Percentiles rank a stretch among this genome's conserved stretches.
Evolutionary conservation across 129 eudicot species (phyloP).

Genomic region (Helichrysum umbraculigerum): DNA sequence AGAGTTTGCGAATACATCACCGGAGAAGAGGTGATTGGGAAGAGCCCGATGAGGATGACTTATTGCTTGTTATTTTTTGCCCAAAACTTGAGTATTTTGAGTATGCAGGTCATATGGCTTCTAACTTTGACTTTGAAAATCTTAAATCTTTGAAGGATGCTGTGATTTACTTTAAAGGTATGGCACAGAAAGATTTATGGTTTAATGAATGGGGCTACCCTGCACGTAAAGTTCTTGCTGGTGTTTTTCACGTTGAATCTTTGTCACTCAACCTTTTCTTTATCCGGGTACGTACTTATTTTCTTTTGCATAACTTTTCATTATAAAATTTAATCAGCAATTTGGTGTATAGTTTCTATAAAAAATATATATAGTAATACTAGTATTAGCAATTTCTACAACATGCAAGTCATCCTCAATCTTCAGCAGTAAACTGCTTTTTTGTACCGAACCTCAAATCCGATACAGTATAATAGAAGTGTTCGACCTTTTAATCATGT

Average conservation of each 20-base stretch:
- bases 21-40: neutral
- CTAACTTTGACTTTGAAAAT: neutral
- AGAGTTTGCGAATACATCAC: slow-evolving; percentile 17
- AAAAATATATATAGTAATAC: neutral
- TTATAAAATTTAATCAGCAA: no score
- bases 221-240: slow-evolving; percentile 4
- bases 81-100: slow-evolving; percentile 16
- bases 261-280: slow-evolving; percentile 5
- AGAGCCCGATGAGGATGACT: no score
- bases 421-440: no score
- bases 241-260: slow-evolving; percentile 24
- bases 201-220: neutral
- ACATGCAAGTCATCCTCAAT: no score
- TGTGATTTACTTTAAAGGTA: slow-evolving; percentile 7
- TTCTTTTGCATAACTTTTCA: neutral
- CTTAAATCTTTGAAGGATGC: slow-evolving; percentile 15
- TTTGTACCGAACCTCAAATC: no score
- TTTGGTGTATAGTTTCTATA: neutral
- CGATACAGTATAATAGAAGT: neutral
- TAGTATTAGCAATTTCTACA: no score
- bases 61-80: neutral
- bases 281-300: slow-evolving; percentile 11
- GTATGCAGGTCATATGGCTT: neutral
- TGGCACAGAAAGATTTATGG: neutral
- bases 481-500: neutral